Evolutionary conservation across 2,329 filamentous ascomycete species (phyloP).

Genomic region (Aureobasidium sp.): DNA sequence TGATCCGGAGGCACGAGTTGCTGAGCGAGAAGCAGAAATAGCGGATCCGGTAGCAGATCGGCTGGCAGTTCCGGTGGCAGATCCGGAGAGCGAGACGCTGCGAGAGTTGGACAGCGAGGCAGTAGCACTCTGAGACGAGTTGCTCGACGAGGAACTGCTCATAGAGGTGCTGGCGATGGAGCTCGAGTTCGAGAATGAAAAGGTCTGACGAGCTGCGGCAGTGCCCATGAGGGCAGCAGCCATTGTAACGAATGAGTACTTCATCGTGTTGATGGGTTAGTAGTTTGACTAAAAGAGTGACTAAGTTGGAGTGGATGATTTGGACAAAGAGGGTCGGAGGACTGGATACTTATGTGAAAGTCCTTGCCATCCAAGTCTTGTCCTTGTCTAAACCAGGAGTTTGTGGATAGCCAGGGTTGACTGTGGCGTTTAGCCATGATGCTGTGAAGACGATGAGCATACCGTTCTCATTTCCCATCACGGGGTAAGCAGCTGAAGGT

Average conservation of each 20-base stretch:
- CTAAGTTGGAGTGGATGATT: slow-evolving; percentile 10
- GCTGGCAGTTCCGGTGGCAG: background rate
- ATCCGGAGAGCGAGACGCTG: background rate
- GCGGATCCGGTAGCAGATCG: background rate
- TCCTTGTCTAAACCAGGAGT: background rate
- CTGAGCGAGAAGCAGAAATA: background rate
- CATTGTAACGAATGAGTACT: background rate
- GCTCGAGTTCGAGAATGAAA: background rate
- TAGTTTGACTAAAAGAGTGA: slow-evolving; percentile 8
- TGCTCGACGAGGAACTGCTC: background rate
- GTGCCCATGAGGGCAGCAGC: background rate
- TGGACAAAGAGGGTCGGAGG: background rate
- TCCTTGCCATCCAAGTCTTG: background rate
- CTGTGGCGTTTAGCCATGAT: background rate
- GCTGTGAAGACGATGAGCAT: background rate
- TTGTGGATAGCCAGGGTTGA: background rate
- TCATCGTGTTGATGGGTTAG: slow-evolving; percentile 5
- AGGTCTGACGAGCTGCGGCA: background rate
- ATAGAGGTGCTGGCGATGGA: background rate
- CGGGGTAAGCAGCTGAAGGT: background rate
- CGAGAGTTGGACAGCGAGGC: background rate
- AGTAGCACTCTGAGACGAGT: background rate
- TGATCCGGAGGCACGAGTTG: background rate
- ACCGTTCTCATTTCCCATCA: slow-evolving; percentile 12
- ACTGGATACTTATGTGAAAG: background rate